These are phyloP conservation scores for Fusarium compactum DNA, from an alignment of 2,329 filamentous ascomycete species.

Conservation along the genomic window DNA sequence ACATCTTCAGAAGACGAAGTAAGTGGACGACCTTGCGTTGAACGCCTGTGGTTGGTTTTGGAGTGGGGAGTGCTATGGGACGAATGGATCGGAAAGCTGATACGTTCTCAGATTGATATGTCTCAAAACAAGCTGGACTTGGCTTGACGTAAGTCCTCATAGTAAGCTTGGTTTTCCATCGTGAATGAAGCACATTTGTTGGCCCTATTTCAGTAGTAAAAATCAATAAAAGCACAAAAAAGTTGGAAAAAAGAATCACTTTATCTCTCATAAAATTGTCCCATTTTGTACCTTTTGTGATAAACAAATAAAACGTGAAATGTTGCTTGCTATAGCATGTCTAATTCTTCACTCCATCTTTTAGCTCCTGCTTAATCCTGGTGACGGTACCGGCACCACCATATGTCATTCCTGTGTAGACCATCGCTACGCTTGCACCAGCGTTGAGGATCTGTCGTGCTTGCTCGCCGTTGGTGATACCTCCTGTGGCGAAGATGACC, in stretches of 20 bases:
- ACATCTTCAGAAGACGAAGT: not conserved
- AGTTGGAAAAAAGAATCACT: not conserved
- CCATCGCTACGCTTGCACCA: constrained; percentile 89
- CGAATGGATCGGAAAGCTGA: not conserved
- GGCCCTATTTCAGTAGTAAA: not conserved
- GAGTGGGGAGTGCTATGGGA: not conserved
- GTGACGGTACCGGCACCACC: constrained; percentile 74
- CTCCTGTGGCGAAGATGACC: constrained; percentile 92
- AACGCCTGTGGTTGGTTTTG: not conserved
- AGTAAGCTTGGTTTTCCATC: not conserved
- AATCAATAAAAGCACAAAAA: not conserved
- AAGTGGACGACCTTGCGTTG: not conserved
- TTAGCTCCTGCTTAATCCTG: constrained; percentile 74
- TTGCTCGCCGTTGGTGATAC: constrained; percentile 89
- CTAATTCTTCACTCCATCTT: constrained; percentile 52
- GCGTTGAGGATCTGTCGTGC: constrained; percentile 86
- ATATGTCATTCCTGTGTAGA: constrained; percentile 83
- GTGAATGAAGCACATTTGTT: not conserved
- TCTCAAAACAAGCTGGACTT: not conserved
- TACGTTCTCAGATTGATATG: not conserved
- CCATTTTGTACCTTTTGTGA: constrained; percentile 17
- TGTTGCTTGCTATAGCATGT: constrained; percentile 35
- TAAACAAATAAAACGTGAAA: constrained; percentile 41
- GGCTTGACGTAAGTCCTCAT: not conserved
- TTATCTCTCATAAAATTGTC: not conserved